Evolutionary conservation across 768 basidiomycete genomes (phyloP).

Genomic region (Pseudohyphozyma bogoriensis): DNA sequence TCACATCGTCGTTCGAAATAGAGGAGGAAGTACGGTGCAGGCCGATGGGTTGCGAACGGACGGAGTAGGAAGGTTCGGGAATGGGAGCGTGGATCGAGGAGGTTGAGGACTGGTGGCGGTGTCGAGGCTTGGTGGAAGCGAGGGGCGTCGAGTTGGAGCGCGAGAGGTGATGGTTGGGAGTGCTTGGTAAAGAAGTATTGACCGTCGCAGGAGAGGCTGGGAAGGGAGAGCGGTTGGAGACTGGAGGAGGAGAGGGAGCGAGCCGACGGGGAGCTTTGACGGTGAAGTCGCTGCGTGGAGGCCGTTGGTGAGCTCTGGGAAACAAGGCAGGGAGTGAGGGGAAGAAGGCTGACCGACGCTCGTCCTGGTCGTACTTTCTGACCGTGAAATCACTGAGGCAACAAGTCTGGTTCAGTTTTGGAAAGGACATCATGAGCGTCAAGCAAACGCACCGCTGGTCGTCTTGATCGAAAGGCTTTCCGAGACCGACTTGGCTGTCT

Average conservation of each 20-base stretch:
- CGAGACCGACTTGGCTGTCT: neutral
- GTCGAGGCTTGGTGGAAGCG: neutral
- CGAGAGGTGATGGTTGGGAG: neutral
- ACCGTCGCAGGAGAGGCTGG: neutral
- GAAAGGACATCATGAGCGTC: neutral
- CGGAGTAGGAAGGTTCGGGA: constrained; percentile 10
- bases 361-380: no score
- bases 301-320: neutral
- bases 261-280: neutral
- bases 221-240: neutral
- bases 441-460: neutral
- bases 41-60: constrained; percentile 21
- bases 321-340: no score
- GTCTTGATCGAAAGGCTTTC: neutral
- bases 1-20: neutral
- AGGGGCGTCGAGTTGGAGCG: neutral
- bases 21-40: constrained; percentile 7
- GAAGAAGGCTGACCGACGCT: no score
- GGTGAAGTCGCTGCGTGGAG: neutral
- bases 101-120: neutral
- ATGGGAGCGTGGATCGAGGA: constrained; percentile 8
- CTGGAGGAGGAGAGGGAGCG: constrained; percentile 7
- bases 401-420: neutral
- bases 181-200: no score
- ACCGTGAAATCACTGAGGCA: constrained; percentile 8